A percentile compares a stretch with the other conserved stretches of the same genome.
phyloP scores from a whole-genome alignment of 306 rosid species.

The Argentina anserina region DNA sequence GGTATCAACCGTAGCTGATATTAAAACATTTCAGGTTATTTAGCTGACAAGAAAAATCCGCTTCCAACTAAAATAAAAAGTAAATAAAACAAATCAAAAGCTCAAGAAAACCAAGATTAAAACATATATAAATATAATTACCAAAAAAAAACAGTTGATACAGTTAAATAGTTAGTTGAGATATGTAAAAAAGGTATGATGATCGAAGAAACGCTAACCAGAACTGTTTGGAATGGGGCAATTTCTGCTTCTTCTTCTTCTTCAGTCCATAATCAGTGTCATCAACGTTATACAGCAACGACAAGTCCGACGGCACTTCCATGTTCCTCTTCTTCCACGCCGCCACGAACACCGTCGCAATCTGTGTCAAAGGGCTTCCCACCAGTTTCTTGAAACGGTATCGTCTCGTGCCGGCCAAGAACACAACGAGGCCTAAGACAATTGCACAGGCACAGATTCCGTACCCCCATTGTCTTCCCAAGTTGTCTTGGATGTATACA shows the following conservation, averaged over 20 bases:
- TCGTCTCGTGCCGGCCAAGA: conserved; percentile 60
- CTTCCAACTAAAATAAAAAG: no score
- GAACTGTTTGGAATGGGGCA: conserved; percentile 66
- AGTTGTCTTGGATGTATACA: conserved; percentile 65
- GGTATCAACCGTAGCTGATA: background rate
- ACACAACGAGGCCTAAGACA: conserved; percentile 41
- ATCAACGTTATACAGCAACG: conserved; percentile 40
- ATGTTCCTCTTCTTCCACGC: conserved; percentile 55
- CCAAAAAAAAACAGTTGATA: background rate
- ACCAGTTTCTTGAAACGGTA: conserved; percentile 65
- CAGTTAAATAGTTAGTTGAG: background rate
- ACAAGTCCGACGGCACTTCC: conserved; percentile 52
- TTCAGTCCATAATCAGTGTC: conserved; percentile 34
- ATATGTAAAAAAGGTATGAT: background rate
- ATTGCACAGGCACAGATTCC: conserved; percentile 69
- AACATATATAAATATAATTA: background rate
- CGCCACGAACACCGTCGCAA: conserved; percentile 57
- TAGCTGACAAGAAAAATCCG: background rate
- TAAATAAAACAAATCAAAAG: background rate
- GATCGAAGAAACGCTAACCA: conserved; percentile 40
- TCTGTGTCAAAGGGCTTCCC: conserved; percentile 85
- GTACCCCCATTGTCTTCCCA: conserved; percentile 80
- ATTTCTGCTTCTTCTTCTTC: conserved; percentile 64
- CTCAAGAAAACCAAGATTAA: background rate
- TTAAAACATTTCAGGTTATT: background rate